These are phyloP conservation scores for Miscanthus sacchariflorus DNA, from an alignment of 202 grass and related monocot species.

Conservation along the genomic window DNA sequence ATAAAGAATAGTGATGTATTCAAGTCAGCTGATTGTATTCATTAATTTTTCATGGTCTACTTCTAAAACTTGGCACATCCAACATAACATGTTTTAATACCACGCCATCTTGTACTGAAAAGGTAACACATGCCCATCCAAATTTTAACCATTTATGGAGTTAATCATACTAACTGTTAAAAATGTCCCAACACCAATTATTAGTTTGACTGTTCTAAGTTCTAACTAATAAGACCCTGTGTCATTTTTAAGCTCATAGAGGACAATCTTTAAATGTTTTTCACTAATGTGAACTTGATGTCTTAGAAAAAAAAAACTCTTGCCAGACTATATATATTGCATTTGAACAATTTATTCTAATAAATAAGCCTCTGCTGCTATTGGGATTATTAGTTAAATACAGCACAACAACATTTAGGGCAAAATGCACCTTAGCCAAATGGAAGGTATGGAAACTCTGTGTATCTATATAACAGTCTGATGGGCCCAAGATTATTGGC, in stretches of 20 bases:
- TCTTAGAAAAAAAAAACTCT: neutral
- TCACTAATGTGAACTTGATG: neutral
- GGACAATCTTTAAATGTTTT: neutral
- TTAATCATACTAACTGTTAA: constrained; percentile 9
- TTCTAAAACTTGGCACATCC: constrained; percentile 7
- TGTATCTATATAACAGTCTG: constrained; percentile 28
- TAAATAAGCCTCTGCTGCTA: neutral
- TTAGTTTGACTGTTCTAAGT: neutral
- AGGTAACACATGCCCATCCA: neutral
- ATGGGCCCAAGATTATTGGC: constrained; percentile 12
- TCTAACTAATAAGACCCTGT: neutral
- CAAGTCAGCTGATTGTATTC: neutral
- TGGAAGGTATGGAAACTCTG: constrained; percentile 1
- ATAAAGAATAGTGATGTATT: neutral
- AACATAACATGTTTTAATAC: constrained; percentile 25
- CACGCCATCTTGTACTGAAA: neutral
- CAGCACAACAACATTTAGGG: neutral
- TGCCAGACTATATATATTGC: neutral
- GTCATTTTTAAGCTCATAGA: constrained; percentile 27
- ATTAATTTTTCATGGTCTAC: neutral
- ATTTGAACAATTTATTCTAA: no score
- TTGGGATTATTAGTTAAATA: neutral
- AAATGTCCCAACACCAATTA: constrained; percentile 4
- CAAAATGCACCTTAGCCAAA: constrained; percentile 42
- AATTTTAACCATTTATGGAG: constrained; percentile 14